Conservation (phyloP, 1,284 basidiomycete genomes). For the Rhodotorula sp. region DNA sequence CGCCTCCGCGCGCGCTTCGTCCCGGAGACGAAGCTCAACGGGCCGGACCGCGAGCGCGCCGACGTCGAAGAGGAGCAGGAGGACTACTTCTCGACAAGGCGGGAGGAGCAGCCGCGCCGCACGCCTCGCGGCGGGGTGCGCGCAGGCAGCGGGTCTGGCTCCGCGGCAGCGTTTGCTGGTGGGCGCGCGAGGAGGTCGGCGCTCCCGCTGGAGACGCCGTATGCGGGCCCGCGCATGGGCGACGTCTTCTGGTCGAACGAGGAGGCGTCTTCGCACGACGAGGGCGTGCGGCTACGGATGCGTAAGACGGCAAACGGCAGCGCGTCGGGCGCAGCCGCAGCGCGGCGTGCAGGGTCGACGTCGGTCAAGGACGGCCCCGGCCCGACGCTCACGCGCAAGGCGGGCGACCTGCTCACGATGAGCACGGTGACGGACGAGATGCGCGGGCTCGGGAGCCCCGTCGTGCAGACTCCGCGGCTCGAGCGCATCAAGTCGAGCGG, state of each 20-base stretch:
- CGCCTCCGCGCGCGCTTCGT: slow-evolving; percentile 77
- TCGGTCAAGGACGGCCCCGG: neutral
- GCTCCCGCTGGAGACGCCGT: slow-evolving; percentile 41
- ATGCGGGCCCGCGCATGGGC: slow-evolving; percentile 47
- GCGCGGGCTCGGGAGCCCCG: neutral
- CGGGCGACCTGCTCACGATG: slow-evolving; percentile 40
- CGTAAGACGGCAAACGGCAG: slow-evolving; percentile 34
- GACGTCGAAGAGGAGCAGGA: slow-evolving; percentile 37
- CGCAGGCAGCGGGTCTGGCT: neutral
- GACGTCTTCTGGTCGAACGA: slow-evolving; percentile 38
- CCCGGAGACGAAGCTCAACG: slow-evolving; percentile 28
- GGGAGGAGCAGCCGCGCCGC: neutral
- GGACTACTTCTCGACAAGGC: slow-evolving; percentile 50
- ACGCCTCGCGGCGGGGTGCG: neutral
- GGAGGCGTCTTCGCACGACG: neutral
- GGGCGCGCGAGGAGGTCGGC: neutral
- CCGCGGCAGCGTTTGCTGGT: neutral
- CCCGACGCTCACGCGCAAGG: slow-evolving; percentile 26
- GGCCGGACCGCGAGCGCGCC: neutral
- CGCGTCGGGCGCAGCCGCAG: slow-evolving; percentile 1
- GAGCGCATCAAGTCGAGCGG: slow-evolving; percentile 28
- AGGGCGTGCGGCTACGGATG: slow-evolving; percentile 37
- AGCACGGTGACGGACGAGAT: slow-evolving; percentile 30
- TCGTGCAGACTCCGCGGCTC: slow-evolving; percentile 31
- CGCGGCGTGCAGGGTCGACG: neutral